Evolutionary conservation across 768 basidiomycete genomes (phyloP), one percentile per base, ranked within the genome.

Genomic region (Lentinula detonsa): DNA sequence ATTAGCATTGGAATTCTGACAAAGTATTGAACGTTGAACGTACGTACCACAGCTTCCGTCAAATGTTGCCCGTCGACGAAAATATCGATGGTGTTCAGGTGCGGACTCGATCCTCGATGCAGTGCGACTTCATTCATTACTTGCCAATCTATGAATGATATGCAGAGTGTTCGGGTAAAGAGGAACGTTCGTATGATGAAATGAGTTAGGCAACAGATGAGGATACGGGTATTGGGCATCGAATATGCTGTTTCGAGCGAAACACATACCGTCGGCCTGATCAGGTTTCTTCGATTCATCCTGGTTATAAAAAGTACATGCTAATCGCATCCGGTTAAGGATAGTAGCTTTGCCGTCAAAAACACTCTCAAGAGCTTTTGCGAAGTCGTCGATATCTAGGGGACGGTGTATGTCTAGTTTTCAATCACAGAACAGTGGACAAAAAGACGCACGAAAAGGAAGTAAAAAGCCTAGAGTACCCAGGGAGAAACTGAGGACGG

Each of bases 71-170:
- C 93, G 67, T 98, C 93, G 11, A 96, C 94, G 72, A 82, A 96
- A 13, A 94, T 91, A 70, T 97, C 94, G 59, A 97, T 93, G 4
- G 93, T 92, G 65, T 93, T 95, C 40, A 98, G 78, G 67, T 96
- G 95, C 0, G 95, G 90, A 65, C 91, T 91, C 21, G 91, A 85
- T 11, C 95, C 95, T 31, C 95, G 86, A 72, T 98, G 95, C 39
- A 98, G 77, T 3, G 93, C 88, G 61, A 98, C 86, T 73, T 98
- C 95, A 69, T 98, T 98, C 93, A 98, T 95, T 40, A 96, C 95
- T 72, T 96, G 95, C 89, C 91, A 95, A 64, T 88, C 94, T 90
- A 52, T 34, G 50, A 46, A 49, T 45, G 42, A 9, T 6, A 23
- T 21, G 16, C 43, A 18, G 15, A 16, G 7, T 16, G 21, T 48